Percentiles rank a stretch among this genome's conserved stretches.
phyloP scores from a whole-genome alignment of 2,329 filamentous ascomycete species.

The Cylindrodendrum hubeiense region DNA sequence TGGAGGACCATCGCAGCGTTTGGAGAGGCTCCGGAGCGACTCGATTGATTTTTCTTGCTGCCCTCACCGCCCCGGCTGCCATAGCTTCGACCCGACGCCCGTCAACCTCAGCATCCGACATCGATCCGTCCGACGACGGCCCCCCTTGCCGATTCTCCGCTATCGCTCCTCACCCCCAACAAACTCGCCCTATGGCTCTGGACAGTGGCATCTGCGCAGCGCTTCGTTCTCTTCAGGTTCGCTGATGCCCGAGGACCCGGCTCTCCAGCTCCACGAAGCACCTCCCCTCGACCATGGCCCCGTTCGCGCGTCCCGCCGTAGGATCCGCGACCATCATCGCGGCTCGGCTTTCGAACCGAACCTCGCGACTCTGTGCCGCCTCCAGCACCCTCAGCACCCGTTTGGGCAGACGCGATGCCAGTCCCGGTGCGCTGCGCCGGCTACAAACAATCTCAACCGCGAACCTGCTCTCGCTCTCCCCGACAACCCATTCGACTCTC shows the following conservation, averaged over 20 bases:
- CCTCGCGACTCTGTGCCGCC: slow-evolving; percentile 24
- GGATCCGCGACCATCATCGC: slow-evolving; percentile 28
- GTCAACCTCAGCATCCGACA: slow-evolving; percentile 18
- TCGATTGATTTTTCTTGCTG: neutral
- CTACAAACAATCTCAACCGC: neutral
- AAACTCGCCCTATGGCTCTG: slow-evolving; percentile 44
- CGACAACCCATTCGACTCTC: slow-evolving; percentile 16
- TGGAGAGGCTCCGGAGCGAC: neutral
- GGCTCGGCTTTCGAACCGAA: slow-evolving; percentile 35
- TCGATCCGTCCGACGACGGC: slow-evolving; percentile 25
- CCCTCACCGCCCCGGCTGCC: neutral
- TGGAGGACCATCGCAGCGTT: slow-evolving; percentile 1
- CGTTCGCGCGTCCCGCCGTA: slow-evolving; percentile 32
- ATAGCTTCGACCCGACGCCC: neutral
- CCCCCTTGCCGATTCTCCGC: slow-evolving; percentile 14
- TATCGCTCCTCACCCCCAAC: slow-evolving; percentile 23
- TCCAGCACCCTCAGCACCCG: slow-evolving; percentile 17
- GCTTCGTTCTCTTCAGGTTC: slow-evolving; percentile 39
- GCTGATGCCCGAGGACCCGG: slow-evolving; percentile 38
- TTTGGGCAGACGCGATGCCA: neutral
- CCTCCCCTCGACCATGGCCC: slow-evolving; percentile 39
- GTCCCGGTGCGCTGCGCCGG: slow-evolving; percentile 13
- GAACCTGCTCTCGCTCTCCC: neutral
- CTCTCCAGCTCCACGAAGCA: slow-evolving; percentile 14
- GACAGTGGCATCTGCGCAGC: slow-evolving; percentile 38